Conservation (phyloP, 2,329 filamentous ascomycete species). For the Talaromyces sp. region DNA sequence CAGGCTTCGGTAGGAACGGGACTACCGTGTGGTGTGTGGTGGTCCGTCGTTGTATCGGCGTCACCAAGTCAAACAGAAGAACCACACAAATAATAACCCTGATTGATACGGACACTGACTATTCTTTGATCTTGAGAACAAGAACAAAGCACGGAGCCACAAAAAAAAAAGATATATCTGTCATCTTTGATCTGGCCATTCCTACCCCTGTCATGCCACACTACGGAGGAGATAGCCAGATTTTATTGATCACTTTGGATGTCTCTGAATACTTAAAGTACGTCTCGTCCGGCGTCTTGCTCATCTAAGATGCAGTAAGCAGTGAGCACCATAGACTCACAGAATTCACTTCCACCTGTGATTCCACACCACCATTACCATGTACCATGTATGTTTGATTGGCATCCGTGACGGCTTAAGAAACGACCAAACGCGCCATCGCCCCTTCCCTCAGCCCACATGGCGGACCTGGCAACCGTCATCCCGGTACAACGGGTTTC, state of each 20-base stretch:
- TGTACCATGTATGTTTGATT: neutral
- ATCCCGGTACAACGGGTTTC: slow-evolving; percentile 29
- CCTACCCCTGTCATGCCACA: slow-evolving; percentile 2
- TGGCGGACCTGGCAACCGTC: slow-evolving; percentile 27
- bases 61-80: neutral
- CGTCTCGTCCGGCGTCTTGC: neutral
- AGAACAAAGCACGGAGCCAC: neutral
- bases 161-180: neutral
- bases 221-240: neutral
- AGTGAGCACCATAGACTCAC: neutral
- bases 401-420: neutral
- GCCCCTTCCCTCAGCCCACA: slow-evolving; percentile 24
- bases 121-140: neutral
- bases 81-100: neutral
- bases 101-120: neutral
- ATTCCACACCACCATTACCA: neutral
- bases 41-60: neutral
- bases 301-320: neutral
- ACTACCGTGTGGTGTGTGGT: neutral
- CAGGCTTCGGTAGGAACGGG: neutral
- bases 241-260: slow-evolving; percentile 2
- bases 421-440: slow-evolving; percentile 16
- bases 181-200: neutral
- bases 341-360: neutral
- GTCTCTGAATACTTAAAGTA: neutral